Conservation (phyloP, 768 basidiomycete species). For the Podaxis rugospora region DNA sequence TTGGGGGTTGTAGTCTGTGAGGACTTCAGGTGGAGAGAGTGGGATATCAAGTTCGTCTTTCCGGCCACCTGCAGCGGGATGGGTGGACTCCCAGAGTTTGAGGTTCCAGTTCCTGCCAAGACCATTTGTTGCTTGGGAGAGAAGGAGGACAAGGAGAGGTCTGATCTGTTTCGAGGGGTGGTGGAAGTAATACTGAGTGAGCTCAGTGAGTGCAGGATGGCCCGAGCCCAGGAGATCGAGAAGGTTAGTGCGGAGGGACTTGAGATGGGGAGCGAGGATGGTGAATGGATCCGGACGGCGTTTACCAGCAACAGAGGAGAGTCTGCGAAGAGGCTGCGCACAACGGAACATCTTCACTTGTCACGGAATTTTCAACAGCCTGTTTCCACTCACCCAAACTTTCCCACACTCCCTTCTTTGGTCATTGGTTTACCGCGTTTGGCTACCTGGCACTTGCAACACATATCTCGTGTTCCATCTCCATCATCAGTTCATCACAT, state of each 20-base stretch:
- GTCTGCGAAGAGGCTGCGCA: background rate
- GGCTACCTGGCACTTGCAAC: background rate
- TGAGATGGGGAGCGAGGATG: slow-evolving; percentile 64
- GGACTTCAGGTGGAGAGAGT: slow-evolving; percentile 65
- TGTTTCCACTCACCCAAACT: background rate
- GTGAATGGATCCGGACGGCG: slow-evolving; percentile 57
- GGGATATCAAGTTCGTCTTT: slow-evolving; percentile 64
- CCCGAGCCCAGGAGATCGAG: slow-evolving; percentile 76
- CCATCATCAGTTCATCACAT: background rate
- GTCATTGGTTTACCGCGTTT: slow-evolving; percentile 1
- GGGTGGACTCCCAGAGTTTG: slow-evolving; percentile 52
- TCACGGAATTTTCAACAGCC: background rate
- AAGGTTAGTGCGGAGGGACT: slow-evolving; percentile 61
- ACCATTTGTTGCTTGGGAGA: slow-evolving; percentile 88
- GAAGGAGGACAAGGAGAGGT: slow-evolving; percentile 81
- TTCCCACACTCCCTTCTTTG: slow-evolving; percentile 4
- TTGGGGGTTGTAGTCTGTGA: slow-evolving; percentile 87
- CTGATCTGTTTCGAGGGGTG: slow-evolving; percentile 89
- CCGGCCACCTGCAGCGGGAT: slow-evolving; percentile 39
- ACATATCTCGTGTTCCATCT: background rate
- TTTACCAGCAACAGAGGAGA: background rate
- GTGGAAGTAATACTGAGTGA: slow-evolving; percentile 90
- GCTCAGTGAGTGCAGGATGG: slow-evolving; percentile 76
- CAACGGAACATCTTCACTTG: slow-evolving; percentile 4
- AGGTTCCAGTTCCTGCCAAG: slow-evolving; percentile 59